Base-by-base conservation (phyloP, 2,329 filamentous ascomycete genomes). In the Pleoardoris graminearum region DNA sequence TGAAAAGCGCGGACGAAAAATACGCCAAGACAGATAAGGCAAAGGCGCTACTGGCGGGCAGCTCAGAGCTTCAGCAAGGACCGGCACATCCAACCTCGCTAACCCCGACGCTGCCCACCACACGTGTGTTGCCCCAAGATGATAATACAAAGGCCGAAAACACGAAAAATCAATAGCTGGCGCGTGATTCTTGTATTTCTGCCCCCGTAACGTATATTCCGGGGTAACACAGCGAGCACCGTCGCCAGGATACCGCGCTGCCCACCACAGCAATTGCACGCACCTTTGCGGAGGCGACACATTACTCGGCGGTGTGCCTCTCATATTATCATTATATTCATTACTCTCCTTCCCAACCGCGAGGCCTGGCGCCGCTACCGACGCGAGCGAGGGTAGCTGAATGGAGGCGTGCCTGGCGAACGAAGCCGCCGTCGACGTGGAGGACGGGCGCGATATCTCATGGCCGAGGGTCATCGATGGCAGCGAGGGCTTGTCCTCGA, bases 341-440 rank as follows among this genome's bases (percentile, higher is more conserved):
- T 55, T 54, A 46, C 66, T 76, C 66, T 79, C 82, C 79, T 58
- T 61, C 44, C 48, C 63, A 78, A 68, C 70, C 76, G 80, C 54
- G 78, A 80, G 62, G 59, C 65, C 76, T 48, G 76, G 78, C 25
- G 80, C 78, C 30, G 81, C 81, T 61, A 85, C 75, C 49, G 82
- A 83, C 37, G 84, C 84, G 62, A 87, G 76, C 33, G 83, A 79
- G 21, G 84, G 84, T 44, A 85, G 73, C 69, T 77, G 73, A 66
- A 73, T 72, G 30, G 66, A 66, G 19, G 62, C 63, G 73, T 72
- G 73, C 73, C 71, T 72, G 53, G 71, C 70, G 59, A 71, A 71
- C 45, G 76, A 75, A 50, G 75, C 76, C 58, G 78, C 76, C 14
- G 79, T 79, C 50, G 77, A 77, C 25, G 79, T 78, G 44, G 82